Base-by-base conservation (phyloP, 768 basidiomycete genomes). In the Cystofilobasidium macerans region DNA sequence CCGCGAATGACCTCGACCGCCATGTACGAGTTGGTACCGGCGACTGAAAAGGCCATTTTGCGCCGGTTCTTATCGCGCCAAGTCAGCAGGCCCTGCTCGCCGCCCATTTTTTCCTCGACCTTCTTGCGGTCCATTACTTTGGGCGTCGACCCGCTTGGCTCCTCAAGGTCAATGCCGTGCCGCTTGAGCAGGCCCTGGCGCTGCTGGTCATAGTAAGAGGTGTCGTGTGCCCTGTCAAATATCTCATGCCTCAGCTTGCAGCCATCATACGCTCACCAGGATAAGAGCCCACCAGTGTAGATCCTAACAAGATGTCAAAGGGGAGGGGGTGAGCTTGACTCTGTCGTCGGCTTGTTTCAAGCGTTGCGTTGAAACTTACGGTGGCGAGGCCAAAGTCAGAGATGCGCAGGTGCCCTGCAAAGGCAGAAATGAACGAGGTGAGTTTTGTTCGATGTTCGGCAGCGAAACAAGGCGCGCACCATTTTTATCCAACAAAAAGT, bases 381-480 rank as follows among this genome's bases (percentile, higher is more conserved):
- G 77, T 95, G 82, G 93, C 93, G 71, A 98, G 80, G 43, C 94
- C 94, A 75, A 98, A 97, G 77, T 97, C 94, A 73, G 88, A 89
- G 66, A 98, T 83, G 77, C 85, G 86, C 77, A 99, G 87, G 78
- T 98, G 93, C 14, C 93, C 94, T 69, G 13, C 36, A 38, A 38
- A 38, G 36, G 7, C 7, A 14, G 14, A 42, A 20, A 14, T 42
- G 16, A 42, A 14, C 36, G 36, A 42, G 42, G 22, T 5, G 7
- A 42, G 7, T 13, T 4, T 7, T 3, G 3, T 4, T 42, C 42
- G 42, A 42, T 42, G 42, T 4, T 51, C n/a, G 47, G 6, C 20
- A 48, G 20, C n/a, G 48, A 51, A 51, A 24, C 3, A 51, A 51
- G n/a, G 24, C 6, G 38, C 38, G 18, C 4, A 35, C 64, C 64